A percentile compares a stretch with the other conserved stretches of the same genome.
These are phyloP conservation scores for Paragyromitra xinjiangensis DNA, from an alignment of 495 filamentous ascomycete species.

Conservation along the genomic window DNA sequence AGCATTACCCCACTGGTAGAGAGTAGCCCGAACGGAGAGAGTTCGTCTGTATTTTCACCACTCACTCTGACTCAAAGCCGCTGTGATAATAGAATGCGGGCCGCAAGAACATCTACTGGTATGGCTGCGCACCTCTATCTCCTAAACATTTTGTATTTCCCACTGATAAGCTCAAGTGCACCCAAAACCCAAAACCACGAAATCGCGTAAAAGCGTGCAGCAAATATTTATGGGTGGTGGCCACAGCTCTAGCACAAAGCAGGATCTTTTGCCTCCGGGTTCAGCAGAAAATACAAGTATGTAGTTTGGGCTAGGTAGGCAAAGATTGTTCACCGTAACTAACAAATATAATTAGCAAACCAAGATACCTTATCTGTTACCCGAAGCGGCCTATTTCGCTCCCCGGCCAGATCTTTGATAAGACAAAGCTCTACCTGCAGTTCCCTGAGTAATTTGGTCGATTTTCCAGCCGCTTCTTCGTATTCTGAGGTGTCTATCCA, in stretches of 20 bases:
- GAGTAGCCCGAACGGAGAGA: not conserved
- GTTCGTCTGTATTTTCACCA: not conserved
- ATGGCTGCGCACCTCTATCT: not conserved
- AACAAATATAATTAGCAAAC: not conserved
- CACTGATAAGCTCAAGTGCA: not conserved
- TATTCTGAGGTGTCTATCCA: not conserved
- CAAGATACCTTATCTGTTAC: not conserved
- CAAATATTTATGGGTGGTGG: not conserved
- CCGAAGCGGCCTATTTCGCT: not conserved
- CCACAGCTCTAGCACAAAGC: not conserved
- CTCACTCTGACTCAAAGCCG: conserved; percentile 31
- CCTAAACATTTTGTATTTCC: not conserved
- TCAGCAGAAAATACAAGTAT: not conserved
- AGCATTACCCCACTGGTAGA: not conserved
- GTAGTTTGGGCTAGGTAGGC: not conserved
- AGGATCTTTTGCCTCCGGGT: not conserved
- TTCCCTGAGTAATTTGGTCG: conserved; percentile 12
- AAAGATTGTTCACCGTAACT: not conserved
- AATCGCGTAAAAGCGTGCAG: not conserved
- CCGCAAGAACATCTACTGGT: not conserved
- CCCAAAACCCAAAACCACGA: not conserved
- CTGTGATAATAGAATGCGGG: not conserved
- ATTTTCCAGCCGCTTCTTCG: not conserved
- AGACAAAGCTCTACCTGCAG: conserved; percentile 21
- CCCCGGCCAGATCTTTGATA: not conserved